Base-by-base conservation (phyloP, 345 rosid species). In the Ceriops tagal region DNA sequence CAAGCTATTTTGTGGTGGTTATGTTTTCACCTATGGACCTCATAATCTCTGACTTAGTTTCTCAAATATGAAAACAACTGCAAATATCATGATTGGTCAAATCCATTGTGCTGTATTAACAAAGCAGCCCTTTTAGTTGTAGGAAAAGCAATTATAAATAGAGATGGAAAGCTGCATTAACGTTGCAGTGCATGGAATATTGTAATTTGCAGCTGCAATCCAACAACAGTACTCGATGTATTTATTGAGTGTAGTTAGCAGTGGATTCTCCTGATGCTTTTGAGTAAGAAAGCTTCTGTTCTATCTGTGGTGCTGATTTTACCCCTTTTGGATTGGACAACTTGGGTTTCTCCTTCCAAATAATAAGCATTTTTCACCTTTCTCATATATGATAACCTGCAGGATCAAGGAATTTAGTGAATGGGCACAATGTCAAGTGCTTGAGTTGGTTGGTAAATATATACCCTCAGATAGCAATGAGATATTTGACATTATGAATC, bases 361-460 rank as follows among this genome's bases (percentile, higher is more conserved):
- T 9, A 24, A 59, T 16, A 26, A 58, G 5, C 37, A 22, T 0
- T 19, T 49, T 56, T 47, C 28, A 55, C 30, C 55, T 18, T 46
- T 62, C 31, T 63, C 51, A 43, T 64, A 20, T 61, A 65, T 66
- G 76, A 47, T 53, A 59, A 21, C 51, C 18, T 85, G 81, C 93
- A 95, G 99, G 85, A 87, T 95, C 76, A 90, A 77, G 82, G 98
- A 87, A 63, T 92, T 95, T 70, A 90, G 80, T 82, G 99, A 95
- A 83, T 95, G 99, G 98, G 93, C 96, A 28, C 99, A 95, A 68
- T 95, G 98, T 74, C 92, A 90, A 68, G 86, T 95, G 79, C 95
- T 95, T 77, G 99, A 95, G 75, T 82, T 95, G 79, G 91, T 83
- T 37, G 83, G 87, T 71, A 95, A 95, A 78, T 95, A 95, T 76